These are phyloP conservation scores for Immersiporthe knoxdaviesiana DNA, from an alignment of 2,329 filamentous ascomycete species.

Conservation along the genomic window DNA sequence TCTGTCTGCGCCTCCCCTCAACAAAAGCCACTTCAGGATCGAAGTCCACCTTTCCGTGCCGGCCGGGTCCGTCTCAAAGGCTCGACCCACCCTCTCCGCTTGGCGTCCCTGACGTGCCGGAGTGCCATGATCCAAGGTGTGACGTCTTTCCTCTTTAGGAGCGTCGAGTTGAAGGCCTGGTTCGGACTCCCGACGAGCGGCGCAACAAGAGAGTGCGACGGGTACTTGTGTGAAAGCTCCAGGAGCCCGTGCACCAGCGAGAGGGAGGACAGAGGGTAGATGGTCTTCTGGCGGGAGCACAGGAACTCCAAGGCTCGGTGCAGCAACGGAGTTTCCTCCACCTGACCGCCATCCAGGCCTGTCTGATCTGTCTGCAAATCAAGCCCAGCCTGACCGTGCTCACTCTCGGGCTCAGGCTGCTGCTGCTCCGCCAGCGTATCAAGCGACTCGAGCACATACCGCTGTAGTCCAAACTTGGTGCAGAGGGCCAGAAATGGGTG, in stretches of 20 bases:
- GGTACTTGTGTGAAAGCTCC: slow-evolving; percentile 10
- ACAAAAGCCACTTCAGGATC: slow-evolving; percentile 36
- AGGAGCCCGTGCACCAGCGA: slow-evolving; percentile 32
- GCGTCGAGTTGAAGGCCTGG: slow-evolving; percentile 33
- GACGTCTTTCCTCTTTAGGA: slow-evolving; percentile 17
- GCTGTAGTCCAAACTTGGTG: slow-evolving; percentile 39
- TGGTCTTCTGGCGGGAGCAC: slow-evolving; percentile 40
- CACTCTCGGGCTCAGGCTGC: not conserved
- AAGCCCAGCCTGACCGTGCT: not conserved
- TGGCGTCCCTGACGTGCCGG: slow-evolving; percentile 38
- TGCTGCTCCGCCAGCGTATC: not conserved
- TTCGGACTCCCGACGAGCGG: slow-evolving; percentile 18
- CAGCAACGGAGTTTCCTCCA: slow-evolving; percentile 36
- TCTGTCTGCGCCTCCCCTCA: slow-evolving; percentile 35
- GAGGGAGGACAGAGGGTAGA: slow-evolving; percentile 40
- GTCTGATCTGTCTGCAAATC: not conserved
- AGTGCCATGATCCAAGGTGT: slow-evolving; percentile 40
- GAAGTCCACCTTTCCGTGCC: slow-evolving; percentile 38
- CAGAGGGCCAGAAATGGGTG: slow-evolving; percentile 39
- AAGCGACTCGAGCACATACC: slow-evolving; percentile 36
- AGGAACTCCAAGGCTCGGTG: slow-evolving; percentile 41
- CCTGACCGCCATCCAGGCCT: not conserved
- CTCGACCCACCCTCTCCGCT: slow-evolving; percentile 38
- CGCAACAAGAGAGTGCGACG: not conserved
- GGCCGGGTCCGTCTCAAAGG: slow-evolving; percentile 35